Evolutionary conservation across 2,329 filamentous ascomycete species (phyloP), one percentile per base, ranked within the genome.

Genomic region (Parastagonospora nodorum): DNA sequence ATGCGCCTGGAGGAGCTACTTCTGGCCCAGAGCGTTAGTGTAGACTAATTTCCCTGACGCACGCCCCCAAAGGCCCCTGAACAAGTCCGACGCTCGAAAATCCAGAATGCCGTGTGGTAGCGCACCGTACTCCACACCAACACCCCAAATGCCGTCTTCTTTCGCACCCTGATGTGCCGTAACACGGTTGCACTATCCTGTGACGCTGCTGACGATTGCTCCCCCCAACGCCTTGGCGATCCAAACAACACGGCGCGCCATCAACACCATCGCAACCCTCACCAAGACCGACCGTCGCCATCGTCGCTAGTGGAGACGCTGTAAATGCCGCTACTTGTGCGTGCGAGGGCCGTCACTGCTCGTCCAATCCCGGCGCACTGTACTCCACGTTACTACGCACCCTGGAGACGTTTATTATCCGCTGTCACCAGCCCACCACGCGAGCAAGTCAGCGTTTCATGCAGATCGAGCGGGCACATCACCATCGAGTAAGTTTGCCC

Each of bases 391-490:
- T 42, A 0, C 40, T 19, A 14, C 19, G 27, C 46, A 8, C 41
- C 24, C 35, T 14, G 15, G n/a, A 46, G 31, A 14, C 66, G 64
- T 15, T 35, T 47, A 27, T 63, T 60, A 51, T 65, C 67, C 35
- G 55, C 62, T 32, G 61, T 61, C 40, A 48, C 57, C 16, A 45
- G 57, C 29, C 57, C 57, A 12, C 57, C 48, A 38, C 52, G 46
- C 39, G 71, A 76, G 45, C 57, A 61, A 14, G 48, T 77, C 50
- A 54, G 48, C 24, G 64, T 78, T 11, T 68, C 72, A 9, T 77
- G 71, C 57, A 64, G 75, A 19, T 77, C 76, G 38, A 78, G 75
- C 58, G 77, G 76, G 48, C 63, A 60, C 39, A 71, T 79, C 37
- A 71, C 55, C 33, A 52, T 80, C 39, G 74, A 77, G 77, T 78